Conservation (phyloP, 805 yeast genomes). For the Suhomyces emberorum region DNA sequence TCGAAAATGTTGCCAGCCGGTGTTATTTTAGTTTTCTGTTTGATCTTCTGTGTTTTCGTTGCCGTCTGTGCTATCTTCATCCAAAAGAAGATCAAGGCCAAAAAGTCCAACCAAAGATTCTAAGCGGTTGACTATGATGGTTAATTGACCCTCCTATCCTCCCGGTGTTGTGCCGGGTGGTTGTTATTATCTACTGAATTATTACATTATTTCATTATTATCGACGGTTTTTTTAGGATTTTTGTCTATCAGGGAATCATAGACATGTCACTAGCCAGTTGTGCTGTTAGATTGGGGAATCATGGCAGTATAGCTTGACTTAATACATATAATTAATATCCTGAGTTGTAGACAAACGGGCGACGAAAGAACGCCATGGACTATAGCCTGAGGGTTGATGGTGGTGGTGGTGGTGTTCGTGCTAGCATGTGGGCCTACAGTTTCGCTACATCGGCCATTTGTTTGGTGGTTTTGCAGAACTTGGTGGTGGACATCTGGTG, state of each 20-base stretch:
- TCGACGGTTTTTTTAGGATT: constrained; percentile 7
- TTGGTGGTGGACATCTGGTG: no score
- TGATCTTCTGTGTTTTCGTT: constrained; percentile 46
- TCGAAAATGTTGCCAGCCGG: constrained; percentile 64
- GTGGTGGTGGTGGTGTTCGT: no score
- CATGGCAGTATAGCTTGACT: neutral
- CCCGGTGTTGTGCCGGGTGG: no score
- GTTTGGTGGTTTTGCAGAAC: no score
- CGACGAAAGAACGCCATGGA: no score
- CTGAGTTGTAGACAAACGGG: neutral
- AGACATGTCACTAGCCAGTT: constrained; percentile 3
- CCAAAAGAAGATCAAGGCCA: constrained; percentile 41
- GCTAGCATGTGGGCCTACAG: no score
- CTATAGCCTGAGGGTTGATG: no score
- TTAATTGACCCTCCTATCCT: no score
- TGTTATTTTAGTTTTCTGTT: constrained; percentile 66
- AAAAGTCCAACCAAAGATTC: constrained; percentile 42
- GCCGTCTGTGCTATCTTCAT: constrained; percentile 33
- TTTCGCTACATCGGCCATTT: no score
- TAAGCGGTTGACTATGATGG: no score
- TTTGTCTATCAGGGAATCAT: constrained; percentile 17
- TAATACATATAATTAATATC: neutral
- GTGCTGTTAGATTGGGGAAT: constrained; percentile 8
- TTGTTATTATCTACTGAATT: constrained; percentile 1
- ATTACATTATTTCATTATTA: no score